phyloP scores from a whole-genome alignment of 345 rosid species.

The Limnanthes douglasii region DNA sequence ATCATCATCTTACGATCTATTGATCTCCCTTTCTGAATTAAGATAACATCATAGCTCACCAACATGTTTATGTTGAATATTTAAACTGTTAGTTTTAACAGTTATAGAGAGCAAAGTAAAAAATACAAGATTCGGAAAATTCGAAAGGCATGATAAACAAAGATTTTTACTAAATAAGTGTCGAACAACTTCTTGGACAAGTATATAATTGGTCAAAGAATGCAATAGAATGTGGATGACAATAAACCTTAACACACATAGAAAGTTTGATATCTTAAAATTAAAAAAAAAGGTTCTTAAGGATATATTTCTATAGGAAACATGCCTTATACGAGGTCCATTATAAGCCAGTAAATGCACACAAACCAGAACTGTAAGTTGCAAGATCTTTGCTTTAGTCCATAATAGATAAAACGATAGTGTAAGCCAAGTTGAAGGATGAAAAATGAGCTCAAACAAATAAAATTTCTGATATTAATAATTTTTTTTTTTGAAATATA shows the following conservation, averaged over 20 bases:
- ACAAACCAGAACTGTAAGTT: neutral
- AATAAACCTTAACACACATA: neutral
- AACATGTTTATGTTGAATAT: slow-evolving; percentile 14
- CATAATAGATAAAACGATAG: neutral
- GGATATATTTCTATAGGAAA: slow-evolving; percentile 8
- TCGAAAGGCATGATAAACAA: neutral
- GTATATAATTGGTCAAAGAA: neutral
- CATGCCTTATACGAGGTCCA: slow-evolving; percentile 11
- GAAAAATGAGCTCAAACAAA: neutral
- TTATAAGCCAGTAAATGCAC: slow-evolving; percentile 24
- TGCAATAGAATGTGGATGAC: neutral
- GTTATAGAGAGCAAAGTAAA: slow-evolving; percentile 14
- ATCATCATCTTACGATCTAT: slow-evolving; percentile 12
- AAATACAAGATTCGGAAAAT: neutral
- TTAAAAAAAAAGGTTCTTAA: slow-evolving; percentile 15
- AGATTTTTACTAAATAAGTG: neutral
- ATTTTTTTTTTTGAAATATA: no score
- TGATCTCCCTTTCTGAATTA: slow-evolving; percentile 13
- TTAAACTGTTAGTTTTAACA: slow-evolving; percentile 14
- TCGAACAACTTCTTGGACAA: no score
- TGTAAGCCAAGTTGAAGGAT: no score
- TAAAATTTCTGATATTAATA: no score
- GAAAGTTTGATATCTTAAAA: slow-evolving; percentile 19
- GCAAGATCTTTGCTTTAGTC: neutral
- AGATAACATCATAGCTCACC: slow-evolving; percentile 11